Evolutionary conservation across 805 yeast species (phyloP).

Genomic region (Yarrowia porcina): DNA sequence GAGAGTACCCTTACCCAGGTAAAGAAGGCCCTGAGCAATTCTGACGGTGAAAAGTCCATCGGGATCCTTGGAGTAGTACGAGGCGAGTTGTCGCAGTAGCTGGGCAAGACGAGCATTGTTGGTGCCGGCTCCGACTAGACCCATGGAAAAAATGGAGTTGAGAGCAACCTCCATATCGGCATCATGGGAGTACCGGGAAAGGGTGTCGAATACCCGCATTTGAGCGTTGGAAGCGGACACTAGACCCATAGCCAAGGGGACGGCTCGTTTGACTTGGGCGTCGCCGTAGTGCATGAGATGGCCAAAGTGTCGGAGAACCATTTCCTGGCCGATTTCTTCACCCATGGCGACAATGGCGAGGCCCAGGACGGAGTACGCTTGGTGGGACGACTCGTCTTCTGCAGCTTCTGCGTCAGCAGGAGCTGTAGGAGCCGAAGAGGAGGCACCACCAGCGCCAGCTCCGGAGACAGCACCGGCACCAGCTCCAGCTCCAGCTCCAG

Average conservation of each 20-base stretch:
- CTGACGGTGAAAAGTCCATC: conserved; percentile 90
- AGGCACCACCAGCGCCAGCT: conserved; percentile 30
- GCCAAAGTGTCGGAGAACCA: conserved; percentile 95
- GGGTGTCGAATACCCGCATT: conserved; percentile 94
- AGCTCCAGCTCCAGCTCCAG: conserved; percentile 46
- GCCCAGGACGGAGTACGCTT: conserved; percentile 91
- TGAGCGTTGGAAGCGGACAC: conserved; percentile 92
- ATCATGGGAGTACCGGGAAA: conserved; percentile 95
- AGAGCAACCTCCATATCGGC: conserved; percentile 90
- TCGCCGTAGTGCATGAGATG: conserved; percentile 98
- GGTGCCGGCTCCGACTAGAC: conserved; percentile 97
- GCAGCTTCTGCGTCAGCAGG: no score
- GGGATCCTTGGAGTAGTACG: conserved; percentile 85
- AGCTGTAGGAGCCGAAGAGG: no score
- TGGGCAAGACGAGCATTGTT: conserved; percentile 98
- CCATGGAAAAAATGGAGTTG: conserved; percentile 95
- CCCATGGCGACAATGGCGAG: conserved; percentile 95
- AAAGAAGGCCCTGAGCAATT: conserved; percentile 90
- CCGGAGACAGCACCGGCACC: conserved; percentile 45
- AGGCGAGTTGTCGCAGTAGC: conserved; percentile 88
- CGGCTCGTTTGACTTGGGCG: conserved; percentile 83
- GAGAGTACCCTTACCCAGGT: conserved; percentile 93
- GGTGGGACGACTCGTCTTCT: no score
- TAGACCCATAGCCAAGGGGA: conserved; percentile 97
- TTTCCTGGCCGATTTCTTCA: conserved; percentile 95